Evolutionary conservation across 352 stramenopile genomes (phyloP), one percentile per base, ranked within the genome.

Genomic region (Elongisporangium anandrum): DNA sequence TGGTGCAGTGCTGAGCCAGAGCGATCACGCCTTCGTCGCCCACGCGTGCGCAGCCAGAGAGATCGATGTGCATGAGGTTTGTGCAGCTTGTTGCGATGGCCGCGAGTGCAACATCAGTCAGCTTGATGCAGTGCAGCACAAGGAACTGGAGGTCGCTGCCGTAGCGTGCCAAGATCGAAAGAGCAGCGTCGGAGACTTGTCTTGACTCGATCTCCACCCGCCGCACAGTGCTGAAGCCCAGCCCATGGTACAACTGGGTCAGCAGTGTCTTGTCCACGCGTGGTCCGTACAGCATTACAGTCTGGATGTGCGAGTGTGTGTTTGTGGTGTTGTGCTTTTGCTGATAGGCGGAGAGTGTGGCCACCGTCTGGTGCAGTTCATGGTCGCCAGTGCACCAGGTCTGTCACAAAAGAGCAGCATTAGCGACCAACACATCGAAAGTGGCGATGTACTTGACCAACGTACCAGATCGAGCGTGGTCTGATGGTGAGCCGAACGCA

Each of bases 21-120:
- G 78, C 81, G 15, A 89, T 58, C 34, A 97, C 68, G 45, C 83
- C 83, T 5, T 88, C 81, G 58, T 97, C 90, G 38, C 74, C 73
- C 8, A 97, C 64, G 7, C 86, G 73, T 6, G 75, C 78, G 60
- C 87, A 96, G 17, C 88, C 88, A 0, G 82, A 78, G 3, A 97
- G 55, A 24, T 96, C 73, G 1, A 97, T 61, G 3, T 53, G 57
- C 10, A 60, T 58, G 1, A 97, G 77, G 3, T 71, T 60, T 0
- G 23, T 23, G 26, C 81, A 87, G 2, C 54, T 47, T 0, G 57
- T 66, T 3, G 79, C 73, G 41, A 94, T 84, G 19, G 49, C 39
- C 8, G 76, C 23, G 1, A 94, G 59, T 20, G 76, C 71, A 3
- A 54, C 41, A 56, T 85, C 73, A 5, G 79, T 89, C 60, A 92